Percentiles rank a stretch among this genome's conserved stretches.
phyloP scores from a whole-genome alignment of 202 grass and related monocot genomes.

The Schoenoplectus triqueter region DNA sequence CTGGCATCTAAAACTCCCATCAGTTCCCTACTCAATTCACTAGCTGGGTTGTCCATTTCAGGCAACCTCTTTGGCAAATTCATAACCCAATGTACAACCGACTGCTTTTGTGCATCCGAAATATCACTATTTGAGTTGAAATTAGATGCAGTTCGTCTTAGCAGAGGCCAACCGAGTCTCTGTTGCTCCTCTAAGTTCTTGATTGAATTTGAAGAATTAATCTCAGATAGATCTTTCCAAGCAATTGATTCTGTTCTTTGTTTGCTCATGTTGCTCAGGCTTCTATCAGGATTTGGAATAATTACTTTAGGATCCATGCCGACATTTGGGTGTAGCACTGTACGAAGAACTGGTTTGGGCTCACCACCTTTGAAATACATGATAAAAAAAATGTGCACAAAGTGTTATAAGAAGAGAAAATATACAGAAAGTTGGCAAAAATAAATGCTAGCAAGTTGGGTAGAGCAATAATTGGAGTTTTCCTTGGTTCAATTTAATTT shows the following conservation, averaged over 20 bases:
- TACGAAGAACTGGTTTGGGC: constrained; percentile 66
- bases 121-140: neutral
- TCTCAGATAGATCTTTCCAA: constrained; percentile 28
- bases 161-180: constrained; percentile 85
- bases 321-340: constrained; percentile 74
- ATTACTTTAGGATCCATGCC: constrained; percentile 84
- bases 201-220: constrained; percentile 31
- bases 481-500: neutral
- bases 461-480: neutral
- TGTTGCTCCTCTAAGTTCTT: constrained; percentile 34
- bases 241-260: constrained; percentile 5
- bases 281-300: constrained; percentile 63
- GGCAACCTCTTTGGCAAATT: constrained; percentile 70
- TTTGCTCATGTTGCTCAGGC: constrained; percentile 46
- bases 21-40: constrained; percentile 57
- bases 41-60: constrained; percentile 26
- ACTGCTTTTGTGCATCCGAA: constrained; percentile 58
- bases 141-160: constrained; percentile 40
- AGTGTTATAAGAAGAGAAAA: neutral
- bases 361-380: constrained; percentile 57
- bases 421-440: constrained; percentile 26
- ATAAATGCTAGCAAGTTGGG: neutral
- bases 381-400: neutral
- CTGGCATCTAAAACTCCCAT: constrained; percentile 49
- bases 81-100: constrained; percentile 97